Conservation (phyloP, 2,329 filamentous ascomycete genomes). For the Beauveria sp. region DNA sequence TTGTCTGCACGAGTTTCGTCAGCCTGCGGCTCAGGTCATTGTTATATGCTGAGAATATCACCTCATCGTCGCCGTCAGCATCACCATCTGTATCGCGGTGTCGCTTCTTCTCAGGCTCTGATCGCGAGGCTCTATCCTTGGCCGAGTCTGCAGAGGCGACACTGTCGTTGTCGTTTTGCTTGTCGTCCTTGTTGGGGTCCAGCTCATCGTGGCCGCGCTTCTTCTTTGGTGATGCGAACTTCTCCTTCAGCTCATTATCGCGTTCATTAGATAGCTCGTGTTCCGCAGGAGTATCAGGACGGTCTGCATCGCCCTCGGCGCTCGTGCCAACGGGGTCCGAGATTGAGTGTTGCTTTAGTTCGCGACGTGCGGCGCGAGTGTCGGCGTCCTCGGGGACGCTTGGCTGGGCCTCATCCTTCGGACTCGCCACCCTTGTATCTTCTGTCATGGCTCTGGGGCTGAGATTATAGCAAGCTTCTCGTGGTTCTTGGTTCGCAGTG, state of each 20-base stretch:
- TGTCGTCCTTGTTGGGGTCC: slow-evolving; percentile 38
- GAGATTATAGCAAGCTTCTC: neutral
- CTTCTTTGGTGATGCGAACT: slow-evolving; percentile 56
- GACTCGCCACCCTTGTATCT: slow-evolving; percentile 34
- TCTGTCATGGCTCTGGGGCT: slow-evolving; percentile 32
- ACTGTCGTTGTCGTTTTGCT: slow-evolving; percentile 36
- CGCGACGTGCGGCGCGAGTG: slow-evolving; percentile 55
- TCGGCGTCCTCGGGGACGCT: slow-evolving; percentile 48
- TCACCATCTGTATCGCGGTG: slow-evolving; percentile 44
- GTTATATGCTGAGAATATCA: neutral
- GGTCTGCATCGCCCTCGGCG: slow-evolving; percentile 16
- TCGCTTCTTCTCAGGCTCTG: slow-evolving; percentile 59
- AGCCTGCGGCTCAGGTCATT: slow-evolving; percentile 5
- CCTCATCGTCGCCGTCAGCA: neutral
- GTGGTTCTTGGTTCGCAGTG: neutral
- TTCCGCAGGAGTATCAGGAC: slow-evolving; percentile 28
- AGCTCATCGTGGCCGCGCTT: slow-evolving; percentile 55
- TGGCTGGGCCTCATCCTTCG: slow-evolving; percentile 25
- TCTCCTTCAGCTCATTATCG: slow-evolving; percentile 36
- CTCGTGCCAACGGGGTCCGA: slow-evolving; percentile 36
- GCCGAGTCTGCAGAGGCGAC: slow-evolving; percentile 35
- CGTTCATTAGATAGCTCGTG: slow-evolving; percentile 23
- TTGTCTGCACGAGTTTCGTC: slow-evolving; percentile 6
- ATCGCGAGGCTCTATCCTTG: slow-evolving; percentile 37
- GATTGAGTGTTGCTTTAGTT: slow-evolving; percentile 57